These are phyloP conservation scores for Madurella fahalii DNA, from an alignment of 2,329 filamentous ascomycete species.

Conservation along the genomic window DNA sequence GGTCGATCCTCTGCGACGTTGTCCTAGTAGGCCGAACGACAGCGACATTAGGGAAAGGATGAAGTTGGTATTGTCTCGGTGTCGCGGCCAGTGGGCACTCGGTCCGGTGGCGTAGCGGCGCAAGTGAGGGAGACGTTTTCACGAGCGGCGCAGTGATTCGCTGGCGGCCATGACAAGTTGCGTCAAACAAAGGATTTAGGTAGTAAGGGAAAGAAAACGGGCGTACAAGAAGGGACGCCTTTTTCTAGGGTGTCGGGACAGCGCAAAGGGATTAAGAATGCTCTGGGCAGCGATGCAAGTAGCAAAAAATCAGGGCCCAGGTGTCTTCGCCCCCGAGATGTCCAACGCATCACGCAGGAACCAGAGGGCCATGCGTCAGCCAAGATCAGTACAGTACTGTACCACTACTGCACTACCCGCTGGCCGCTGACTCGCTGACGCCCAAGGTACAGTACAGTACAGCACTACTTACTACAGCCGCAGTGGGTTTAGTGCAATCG, in stretches of 20 bases:
- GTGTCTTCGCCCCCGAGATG: no score
- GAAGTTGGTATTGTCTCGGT: background rate
- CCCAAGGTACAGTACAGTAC: no score
- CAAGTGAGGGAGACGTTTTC: background rate
- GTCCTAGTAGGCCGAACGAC: background rate
- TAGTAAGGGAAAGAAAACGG: background rate
- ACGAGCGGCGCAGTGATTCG: background rate
- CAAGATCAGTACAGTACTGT: conserved; percentile 2
- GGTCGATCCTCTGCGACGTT: background rate
- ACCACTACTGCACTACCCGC: background rate
- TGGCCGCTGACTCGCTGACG: background rate
- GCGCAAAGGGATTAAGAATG: background rate
- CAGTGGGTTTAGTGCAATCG: background rate
- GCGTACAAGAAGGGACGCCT: background rate
- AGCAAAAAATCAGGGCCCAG: no score
- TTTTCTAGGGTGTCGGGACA: background rate
- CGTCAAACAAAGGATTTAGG: background rate
- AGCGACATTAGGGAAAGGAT: background rate
- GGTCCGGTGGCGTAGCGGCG: no score
- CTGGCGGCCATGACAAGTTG: background rate
- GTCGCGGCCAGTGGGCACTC: no score
- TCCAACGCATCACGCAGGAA: conserved; percentile 1
- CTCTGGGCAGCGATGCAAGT: background rate
- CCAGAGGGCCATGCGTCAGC: conserved; percentile 9
- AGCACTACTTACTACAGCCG: no score